Percentiles rank a stretch among this genome's conserved stretches.
Conservation (phyloP, 2,329 filamentous ascomycete genomes). For the Sordariomycetes sp. region DNA sequence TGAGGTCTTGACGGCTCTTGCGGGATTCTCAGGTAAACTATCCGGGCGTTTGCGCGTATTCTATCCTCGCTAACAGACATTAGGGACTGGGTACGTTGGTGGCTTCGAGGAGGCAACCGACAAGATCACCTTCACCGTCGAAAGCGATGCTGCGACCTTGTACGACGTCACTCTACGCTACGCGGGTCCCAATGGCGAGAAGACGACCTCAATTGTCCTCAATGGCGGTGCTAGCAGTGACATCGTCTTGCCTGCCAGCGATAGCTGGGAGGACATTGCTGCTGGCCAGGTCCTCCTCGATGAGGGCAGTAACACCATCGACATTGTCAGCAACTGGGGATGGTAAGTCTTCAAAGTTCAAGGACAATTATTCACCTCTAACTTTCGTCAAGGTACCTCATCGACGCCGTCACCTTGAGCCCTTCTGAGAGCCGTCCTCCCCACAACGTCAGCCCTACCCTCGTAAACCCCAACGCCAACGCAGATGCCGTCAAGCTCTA, state of each 20-base stretch:
- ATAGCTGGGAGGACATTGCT: conserved; percentile 24
- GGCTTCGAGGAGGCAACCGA: conserved; percentile 32
- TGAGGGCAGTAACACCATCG: conserved; percentile 31
- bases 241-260: conserved; percentile 27
- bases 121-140: conserved; percentile 32
- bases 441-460: conserved; percentile 25
- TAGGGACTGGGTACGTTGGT: conserved; percentile 36
- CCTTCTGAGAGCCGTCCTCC: conserved; percentile 23
- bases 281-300: conserved; percentile 35
- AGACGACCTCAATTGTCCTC: conserved; percentile 30
- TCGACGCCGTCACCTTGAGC: conserved; percentile 30
- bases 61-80: neutral
- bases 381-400: conserved; percentile 22
- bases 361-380: neutral
- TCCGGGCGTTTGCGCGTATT: neutral
- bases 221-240: conserved; percentile 31
- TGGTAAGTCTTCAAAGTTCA: conserved; percentile 21
- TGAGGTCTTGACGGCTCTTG: conserved; percentile 23
- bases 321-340: conserved; percentile 38
- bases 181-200: conserved; percentile 35
- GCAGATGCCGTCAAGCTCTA: conserved; percentile 26
- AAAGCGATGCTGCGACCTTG: conserved; percentile 20
- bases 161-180: conserved; percentile 34
- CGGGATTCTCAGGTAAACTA: conserved; percentile 25
- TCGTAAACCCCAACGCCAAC: conserved; percentile 27